Evolutionary conservation across 192 early-diverging fungal genomes (phyloP).

Genomic region (Neocallimastix lanati): DNA sequence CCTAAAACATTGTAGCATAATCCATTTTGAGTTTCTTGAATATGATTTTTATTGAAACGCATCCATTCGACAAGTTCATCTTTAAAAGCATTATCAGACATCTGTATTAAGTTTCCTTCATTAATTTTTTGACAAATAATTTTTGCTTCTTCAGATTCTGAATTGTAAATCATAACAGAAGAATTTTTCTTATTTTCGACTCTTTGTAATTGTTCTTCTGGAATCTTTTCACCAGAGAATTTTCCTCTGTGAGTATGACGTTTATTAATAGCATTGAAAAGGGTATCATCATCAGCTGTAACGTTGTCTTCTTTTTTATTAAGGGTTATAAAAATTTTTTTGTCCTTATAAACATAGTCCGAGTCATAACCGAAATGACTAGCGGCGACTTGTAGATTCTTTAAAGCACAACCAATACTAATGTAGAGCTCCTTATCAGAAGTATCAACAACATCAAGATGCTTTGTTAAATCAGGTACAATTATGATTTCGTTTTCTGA

Average conservation of each 20-base stretch:
- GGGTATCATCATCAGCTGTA: not conserved
- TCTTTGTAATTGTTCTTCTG: not conserved
- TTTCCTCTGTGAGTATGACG: not conserved
- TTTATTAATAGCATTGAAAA: not conserved
- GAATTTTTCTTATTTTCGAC: not conserved
- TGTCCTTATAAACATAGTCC: not conserved
- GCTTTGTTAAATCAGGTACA: not conserved
- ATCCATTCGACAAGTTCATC: not conserved
- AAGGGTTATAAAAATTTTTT: not conserved
- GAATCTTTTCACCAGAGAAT: not conserved
- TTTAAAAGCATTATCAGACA: not conserved
- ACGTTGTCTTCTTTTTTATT: not conserved
- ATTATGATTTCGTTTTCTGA: not conserved
- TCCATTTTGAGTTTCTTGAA: not conserved
- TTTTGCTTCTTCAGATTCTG: not conserved
- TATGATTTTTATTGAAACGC: not conserved
- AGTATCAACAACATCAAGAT: not conserved
- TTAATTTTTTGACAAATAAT: not conserved
- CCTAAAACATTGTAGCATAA: not conserved
- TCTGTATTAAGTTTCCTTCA: not conserved
- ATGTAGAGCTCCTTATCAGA: not conserved
- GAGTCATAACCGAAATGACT: not conserved
- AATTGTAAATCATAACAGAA: not conserved
- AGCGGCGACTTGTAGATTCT: not conserved
- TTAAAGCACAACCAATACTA: not conserved